These are phyloP conservation scores for Neltuma alba DNA, from an alignment of 306 rosid genomes.

Conservation along the genomic window DNA sequence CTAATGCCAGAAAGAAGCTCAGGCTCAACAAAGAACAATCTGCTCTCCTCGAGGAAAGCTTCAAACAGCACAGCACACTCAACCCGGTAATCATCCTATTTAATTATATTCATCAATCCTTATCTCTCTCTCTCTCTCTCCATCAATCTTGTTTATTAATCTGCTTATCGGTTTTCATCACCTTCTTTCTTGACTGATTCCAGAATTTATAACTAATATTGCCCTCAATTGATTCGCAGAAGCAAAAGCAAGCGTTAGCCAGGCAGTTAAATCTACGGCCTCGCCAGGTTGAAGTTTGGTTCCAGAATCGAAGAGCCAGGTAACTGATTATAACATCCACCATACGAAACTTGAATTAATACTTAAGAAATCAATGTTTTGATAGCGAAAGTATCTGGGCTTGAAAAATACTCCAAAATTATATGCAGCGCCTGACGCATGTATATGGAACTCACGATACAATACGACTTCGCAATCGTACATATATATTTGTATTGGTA, in stretches of 20 bases:
- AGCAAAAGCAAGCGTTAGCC: constrained; percentile 94
- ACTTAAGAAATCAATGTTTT: background rate
- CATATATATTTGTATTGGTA: background rate
- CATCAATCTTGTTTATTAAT: background rate
- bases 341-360: background rate
- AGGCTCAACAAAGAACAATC: constrained; percentile 90
- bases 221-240: constrained; percentile 59
- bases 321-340: constrained; percentile 17
- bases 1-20: constrained; percentile 86
- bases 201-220: background rate
- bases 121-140: background rate
- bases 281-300: constrained; percentile 98
- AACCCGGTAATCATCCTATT: constrained; percentile 66
- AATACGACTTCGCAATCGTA: background rate
- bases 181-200: background rate
- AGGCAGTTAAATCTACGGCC: constrained; percentile 76
- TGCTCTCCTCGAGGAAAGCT: constrained; percentile 88
- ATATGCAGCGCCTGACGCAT: background rate
- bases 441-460: background rate
- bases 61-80: constrained; percentile 94
- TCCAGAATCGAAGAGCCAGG: constrained; percentile 98
- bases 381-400: background rate
- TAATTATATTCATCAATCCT: background rate
- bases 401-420: background rate
- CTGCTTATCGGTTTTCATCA: background rate